Percentiles rank a stretch among this genome's conserved stretches.
Evolutionary conservation across 495 filamentous ascomycete genomes (phyloP).

Genomic region (Talaromyces nanjingensis): DNA sequence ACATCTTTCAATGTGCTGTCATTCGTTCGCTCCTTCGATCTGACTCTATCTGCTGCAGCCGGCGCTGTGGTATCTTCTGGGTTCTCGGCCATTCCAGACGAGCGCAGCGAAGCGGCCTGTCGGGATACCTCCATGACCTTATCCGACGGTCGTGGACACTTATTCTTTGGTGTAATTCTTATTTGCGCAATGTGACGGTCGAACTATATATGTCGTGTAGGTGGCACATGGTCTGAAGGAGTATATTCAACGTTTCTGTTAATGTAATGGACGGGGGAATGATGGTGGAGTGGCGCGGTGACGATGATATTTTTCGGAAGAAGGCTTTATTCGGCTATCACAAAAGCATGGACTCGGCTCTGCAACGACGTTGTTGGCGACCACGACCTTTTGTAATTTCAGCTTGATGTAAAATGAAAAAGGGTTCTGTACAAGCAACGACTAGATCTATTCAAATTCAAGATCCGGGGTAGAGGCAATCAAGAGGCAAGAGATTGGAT

Average conservation of each 20-base stretch:
- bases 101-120: neutral
- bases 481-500: neutral
- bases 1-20: slow-evolving; percentile 9
- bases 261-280: neutral
- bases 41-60: neutral
- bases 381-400: neutral
- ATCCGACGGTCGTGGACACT: neutral
- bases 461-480: neutral
- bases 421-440: neutral
- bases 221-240: slow-evolving; percentile 3
- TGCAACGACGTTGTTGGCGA: neutral
- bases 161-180: neutral
- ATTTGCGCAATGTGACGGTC: neutral
- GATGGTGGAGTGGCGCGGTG: neutral
- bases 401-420: neutral
- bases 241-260: neutral
- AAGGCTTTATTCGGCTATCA: neutral
- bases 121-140: neutral
- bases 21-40: neutral
- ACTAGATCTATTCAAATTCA: neutral
- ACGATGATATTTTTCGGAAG: slow-evolving; percentile 5
- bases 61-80: neutral
- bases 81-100: neutral
- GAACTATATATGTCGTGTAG: neutral
- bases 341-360: neutral